These are phyloP conservation scores for Themeda triandra DNA, from an alignment of 176 grass and related monocot species.

Conservation along the genomic window DNA sequence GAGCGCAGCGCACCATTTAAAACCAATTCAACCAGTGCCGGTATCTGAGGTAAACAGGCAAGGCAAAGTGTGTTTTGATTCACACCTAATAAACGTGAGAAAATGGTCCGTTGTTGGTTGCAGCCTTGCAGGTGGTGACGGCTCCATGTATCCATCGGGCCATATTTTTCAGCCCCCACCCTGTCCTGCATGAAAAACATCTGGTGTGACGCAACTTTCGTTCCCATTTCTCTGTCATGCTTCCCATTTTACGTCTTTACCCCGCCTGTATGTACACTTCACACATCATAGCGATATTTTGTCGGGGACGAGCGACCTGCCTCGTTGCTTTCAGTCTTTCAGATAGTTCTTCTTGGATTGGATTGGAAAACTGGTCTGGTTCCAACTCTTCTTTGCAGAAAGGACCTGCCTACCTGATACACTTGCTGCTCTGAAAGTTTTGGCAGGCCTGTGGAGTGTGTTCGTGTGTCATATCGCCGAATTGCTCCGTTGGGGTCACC, in stretches of 20 bases:
- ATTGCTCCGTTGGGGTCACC: not conserved
- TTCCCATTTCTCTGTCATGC: slow-evolving; percentile 23
- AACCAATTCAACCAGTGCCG: not conserved
- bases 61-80: not conserved
- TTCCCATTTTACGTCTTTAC: not conserved
- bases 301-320: not conserved
- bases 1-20: not conserved
- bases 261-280: not conserved
- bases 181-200: not conserved
- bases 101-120: not conserved
- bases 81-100: slow-evolving; percentile 7
- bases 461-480: not conserved
- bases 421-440: not conserved
- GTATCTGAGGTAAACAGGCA: not conserved
- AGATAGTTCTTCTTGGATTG: not conserved
- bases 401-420: not conserved
- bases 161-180: not conserved
- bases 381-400: slow-evolving; percentile 7
- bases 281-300: not conserved
- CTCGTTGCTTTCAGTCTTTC: slow-evolving; percentile 28
- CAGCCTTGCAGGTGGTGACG: slow-evolving; percentile 17
- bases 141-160: slow-evolving; percentile 13
- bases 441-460: not conserved
- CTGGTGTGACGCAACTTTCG: not conserved
- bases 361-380: not conserved